Evolutionary conservation across 2,329 filamentous ascomycete species (phyloP), one percentile per base, ranked within the genome.

Genomic region (Claviceps maximensis): DNA sequence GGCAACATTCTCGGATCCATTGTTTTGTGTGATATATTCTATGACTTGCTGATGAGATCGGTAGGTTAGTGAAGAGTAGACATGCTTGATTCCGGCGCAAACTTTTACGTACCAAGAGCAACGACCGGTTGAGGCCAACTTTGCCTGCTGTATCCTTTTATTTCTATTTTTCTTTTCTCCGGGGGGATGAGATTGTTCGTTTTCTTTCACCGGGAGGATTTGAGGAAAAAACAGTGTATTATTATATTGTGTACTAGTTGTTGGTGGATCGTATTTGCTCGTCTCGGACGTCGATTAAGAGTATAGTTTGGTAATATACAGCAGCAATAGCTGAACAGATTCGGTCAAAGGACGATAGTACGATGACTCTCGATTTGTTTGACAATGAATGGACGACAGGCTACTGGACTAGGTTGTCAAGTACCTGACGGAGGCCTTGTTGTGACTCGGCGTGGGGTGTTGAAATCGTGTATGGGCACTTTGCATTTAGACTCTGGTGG

Each of bases 1-100:
- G 70, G 65, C 72, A 79, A 76, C 72, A 78, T 73, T 58, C 68
- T 75, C 62, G 79, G 69, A 64, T 87, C 84, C 85, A 89, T 89
- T 73, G 71, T 69, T 49, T 12, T 31, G 36, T 47, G 27, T 23
- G 9, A 19, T 9, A 13, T 5, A 10, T 27, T 13, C n/a, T 2
- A 4, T n/a, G 50, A 8, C 21, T 47, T 21, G 15, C 17, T 17
- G 21, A 4, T 2, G 2, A 21, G 36, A 47, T 49, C 21, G 29
- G 31, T 19, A 15, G 4, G 38, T 51, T 45, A 49, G 49, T 31
- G 19, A 15, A 45, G 29, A 38, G n/a, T 12, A 44, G 9, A n/a
- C 25, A 31, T 46, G 23, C 9, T 46, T 29, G n/a, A 19, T 31
- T 27, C n/a, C 21, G 9, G 3, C 17, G 13, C 17, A 8, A 25